Conservation (phyloP, 1,139 yeast genomes). For the Pichiaceae sp. region DNA sequence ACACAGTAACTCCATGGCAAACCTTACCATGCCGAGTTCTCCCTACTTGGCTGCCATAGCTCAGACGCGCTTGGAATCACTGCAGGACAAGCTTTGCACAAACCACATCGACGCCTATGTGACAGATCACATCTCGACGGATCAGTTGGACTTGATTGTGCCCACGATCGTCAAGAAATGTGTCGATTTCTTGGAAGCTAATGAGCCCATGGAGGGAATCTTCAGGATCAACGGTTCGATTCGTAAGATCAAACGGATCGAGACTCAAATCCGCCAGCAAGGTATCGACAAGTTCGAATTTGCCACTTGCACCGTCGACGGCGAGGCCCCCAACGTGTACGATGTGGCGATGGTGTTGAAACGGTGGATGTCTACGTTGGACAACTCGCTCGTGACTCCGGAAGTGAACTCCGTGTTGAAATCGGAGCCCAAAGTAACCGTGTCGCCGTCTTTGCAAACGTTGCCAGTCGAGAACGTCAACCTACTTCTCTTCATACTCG, state of each 20-base stretch:
- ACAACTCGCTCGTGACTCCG: constrained; percentile 20
- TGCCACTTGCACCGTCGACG: constrained; percentile 6
- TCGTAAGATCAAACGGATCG: constrained; percentile 22
- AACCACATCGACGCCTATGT: no score
- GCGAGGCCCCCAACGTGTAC: constrained; percentile 18
- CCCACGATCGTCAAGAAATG: constrained; percentile 24
- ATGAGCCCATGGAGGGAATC: constrained; percentile 22
- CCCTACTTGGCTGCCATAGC: no score
- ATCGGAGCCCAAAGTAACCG: constrained; percentile 1
- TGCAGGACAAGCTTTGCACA: no score
- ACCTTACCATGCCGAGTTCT: no score
- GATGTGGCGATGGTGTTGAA: constrained; percentile 28
- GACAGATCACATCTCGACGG: no score
- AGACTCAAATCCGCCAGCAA: constrained; percentile 13
- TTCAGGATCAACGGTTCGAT: constrained; percentile 27
- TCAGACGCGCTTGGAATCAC: no score
- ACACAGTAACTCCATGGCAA: no score
- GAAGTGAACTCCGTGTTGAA: constrained; percentile 13
- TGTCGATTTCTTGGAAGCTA: constrained; percentile 17
- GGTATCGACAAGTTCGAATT: constrained; percentile 15
- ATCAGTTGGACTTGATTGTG: no score
- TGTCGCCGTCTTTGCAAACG: constrained; percentile 4
- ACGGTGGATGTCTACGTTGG: constrained; percentile 25
- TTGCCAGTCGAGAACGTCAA: constrained; percentile 22
- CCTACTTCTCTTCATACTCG: constrained; percentile 19